phyloP scores from a whole-genome alignment of 805 yeast genomes.

The Candida sakaeoensis region DNA sequence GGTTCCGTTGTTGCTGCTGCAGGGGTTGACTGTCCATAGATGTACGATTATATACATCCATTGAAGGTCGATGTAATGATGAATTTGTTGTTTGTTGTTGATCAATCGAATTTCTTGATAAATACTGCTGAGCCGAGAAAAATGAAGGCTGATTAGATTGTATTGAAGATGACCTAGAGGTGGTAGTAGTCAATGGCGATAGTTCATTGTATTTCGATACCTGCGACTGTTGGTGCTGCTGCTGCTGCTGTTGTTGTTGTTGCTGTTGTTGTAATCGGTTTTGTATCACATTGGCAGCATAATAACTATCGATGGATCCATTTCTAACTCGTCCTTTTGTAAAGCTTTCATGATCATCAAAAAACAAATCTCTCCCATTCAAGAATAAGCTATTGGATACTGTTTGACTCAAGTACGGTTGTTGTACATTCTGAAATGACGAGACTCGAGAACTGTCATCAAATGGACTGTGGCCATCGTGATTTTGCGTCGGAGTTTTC shows the following conservation, averaged over 20 bases:
- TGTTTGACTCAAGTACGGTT: not conserved
- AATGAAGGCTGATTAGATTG: slow-evolving; percentile 43
- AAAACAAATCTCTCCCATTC: slow-evolving; percentile 7
- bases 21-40: slow-evolving; percentile 28
- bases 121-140: slow-evolving; percentile 40
- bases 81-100: slow-evolving; percentile 22
- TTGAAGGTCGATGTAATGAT: slow-evolving; percentile 24
- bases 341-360: slow-evolving; percentile 6
- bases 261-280: slow-evolving; percentile 6
- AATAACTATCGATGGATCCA: slow-evolving; percentile 18
- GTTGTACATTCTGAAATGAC: slow-evolving; percentile 8
- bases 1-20: slow-evolving; percentile 16
- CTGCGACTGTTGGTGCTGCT: too few species aligned
- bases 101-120: slow-evolving; percentile 36
- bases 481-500: slow-evolving; percentile 5
- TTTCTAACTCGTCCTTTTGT: slow-evolving; percentile 11
- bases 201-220: slow-evolving; percentile 21
- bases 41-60: slow-evolving; percentile 31
- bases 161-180: slow-evolving; percentile 36
- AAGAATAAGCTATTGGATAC: slow-evolving; percentile 1
- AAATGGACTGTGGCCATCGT: slow-evolving; percentile 10
- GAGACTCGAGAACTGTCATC: slow-evolving; percentile 12
- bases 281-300: slow-evolving; percentile 12
- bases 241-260: slow-evolving; percentile 4
- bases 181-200: slow-evolving; percentile 42